Evolutionary conservation across 345 rosid species (phyloP), one percentile per base, ranked within the genome.

Genomic region (Bruguiera parviflora): DNA sequence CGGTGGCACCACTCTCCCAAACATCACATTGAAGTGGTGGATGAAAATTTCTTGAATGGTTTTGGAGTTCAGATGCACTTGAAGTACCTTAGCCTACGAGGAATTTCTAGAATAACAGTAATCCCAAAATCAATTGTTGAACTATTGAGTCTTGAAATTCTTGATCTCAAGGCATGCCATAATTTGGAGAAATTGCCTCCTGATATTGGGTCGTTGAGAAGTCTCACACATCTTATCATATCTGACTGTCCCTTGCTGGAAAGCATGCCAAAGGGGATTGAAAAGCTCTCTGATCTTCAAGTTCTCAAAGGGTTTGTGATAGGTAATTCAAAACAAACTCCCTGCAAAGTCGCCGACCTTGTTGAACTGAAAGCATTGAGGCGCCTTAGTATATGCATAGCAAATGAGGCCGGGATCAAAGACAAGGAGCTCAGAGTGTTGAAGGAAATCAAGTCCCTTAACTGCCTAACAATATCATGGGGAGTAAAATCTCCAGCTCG

Each of bases 221-320:
- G 53, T 27, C 81, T 83, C 61, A 71, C 65, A 9, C 66, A 66
- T 59, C 65, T 83, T 77, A 84, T 77, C 22, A 49, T 80, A 8
- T 80, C 82, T 2, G 80, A 73, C 27, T 83, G 86, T 58, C 71
- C 80, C 64, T 69, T 83, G 78, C 51, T 83, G 3, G 84, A 80
- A 29, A 22, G 52, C 8, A 66, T 83, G 75, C 84, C 86, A 35
- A 70, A 57, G 60, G 68, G 69, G 46, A 57, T 83, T 13, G 63
- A 24, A 33, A 33, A 46, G 24, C 82, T 83, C 16, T 6, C 39
- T 5, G 2, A 65, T 27, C 80, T 83, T 60, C 72, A 67, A 58
- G 78, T 83, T 5, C 66, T 83, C 8, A 73, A 77, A 65, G 86
- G 84, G 15, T 80, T 83, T 65, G 69, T 80, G 53, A 64, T 83